Evolutionary conservation across 2,329 filamentous ascomycete genomes (phyloP).

Genomic region (Ophiostoma sp.): DNA sequence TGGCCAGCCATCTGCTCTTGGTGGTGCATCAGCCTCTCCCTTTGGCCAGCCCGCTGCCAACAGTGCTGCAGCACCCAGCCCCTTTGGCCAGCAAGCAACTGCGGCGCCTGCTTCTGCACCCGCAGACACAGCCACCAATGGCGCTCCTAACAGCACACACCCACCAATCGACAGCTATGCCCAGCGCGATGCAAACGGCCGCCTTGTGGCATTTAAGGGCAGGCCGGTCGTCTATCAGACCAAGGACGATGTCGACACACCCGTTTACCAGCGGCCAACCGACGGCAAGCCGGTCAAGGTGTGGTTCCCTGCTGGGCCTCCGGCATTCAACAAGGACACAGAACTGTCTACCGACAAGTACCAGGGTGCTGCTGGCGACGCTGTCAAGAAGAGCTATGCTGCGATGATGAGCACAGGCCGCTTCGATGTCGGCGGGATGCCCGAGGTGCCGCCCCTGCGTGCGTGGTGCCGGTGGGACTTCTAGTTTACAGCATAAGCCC

Average conservation of each 20-base stretch:
- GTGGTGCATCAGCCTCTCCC: slow-evolving; percentile 16
- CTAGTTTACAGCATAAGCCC: slow-evolving; percentile 34
- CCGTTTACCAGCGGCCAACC: slow-evolving; percentile 8
- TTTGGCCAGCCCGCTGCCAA: slow-evolving; percentile 30
- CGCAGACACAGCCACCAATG: background rate
- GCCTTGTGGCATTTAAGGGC: slow-evolving; percentile 34
- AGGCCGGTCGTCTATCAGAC: slow-evolving; percentile 33
- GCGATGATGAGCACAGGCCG: slow-evolving; percentile 58
- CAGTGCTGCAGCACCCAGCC: slow-evolving; percentile 24
- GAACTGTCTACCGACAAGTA: slow-evolving; percentile 51
- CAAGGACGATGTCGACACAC: slow-evolving; percentile 38
- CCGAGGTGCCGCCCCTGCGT: slow-evolving; percentile 68
- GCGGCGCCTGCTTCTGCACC: background rate
- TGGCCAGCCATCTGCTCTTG: slow-evolving; percentile 27
- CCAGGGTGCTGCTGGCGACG: slow-evolving; percentile 32
- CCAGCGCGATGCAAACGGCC: slow-evolving; percentile 27
- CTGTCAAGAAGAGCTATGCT: slow-evolving; percentile 54
- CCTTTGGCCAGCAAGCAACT: slow-evolving; percentile 31
- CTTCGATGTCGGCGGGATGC: slow-evolving; percentile 68
- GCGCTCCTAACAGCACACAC: slow-evolving; percentile 20
- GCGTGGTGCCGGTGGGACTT: slow-evolving; percentile 74
- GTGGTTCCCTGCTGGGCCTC: slow-evolving; percentile 68
- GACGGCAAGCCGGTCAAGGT: slow-evolving; percentile 48
- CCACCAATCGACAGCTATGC: slow-evolving; percentile 33
- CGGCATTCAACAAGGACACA: slow-evolving; percentile 57